A percentile compares a stretch with the other conserved stretches of the same genome.
These are phyloP conservation scores for Paspalum notatum DNA, from an alignment of 176 grass and related monocot species.

Conservation along the genomic window DNA sequence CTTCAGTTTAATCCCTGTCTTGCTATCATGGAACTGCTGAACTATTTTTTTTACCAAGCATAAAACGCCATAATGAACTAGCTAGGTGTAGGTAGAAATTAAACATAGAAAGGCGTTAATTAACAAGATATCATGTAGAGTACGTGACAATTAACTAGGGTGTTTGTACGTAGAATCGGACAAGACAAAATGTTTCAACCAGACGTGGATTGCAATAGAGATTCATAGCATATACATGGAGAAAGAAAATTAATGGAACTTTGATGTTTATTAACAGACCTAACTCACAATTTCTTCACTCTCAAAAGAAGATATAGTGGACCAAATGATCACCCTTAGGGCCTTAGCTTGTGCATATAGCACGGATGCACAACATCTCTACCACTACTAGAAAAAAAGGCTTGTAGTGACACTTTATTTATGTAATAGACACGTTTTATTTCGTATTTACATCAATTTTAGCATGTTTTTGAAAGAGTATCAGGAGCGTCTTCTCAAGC, in stretches of 20 bases:
- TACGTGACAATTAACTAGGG: neutral
- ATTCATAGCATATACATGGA: neutral
- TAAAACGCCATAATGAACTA: neutral
- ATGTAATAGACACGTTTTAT: too few species aligned
- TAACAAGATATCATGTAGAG: neutral
- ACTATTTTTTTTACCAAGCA: neutral
- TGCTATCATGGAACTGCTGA: neutral
- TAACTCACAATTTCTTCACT: neutral
- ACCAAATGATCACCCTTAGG: too few species aligned
- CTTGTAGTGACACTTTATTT: too few species aligned
- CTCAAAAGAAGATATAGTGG: neutral
- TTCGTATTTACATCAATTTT: too few species aligned
- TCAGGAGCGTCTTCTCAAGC: too few species aligned
- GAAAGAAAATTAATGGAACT: neutral
- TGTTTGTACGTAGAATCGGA: neutral
- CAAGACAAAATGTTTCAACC: neutral
- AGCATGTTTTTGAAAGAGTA: too few species aligned
- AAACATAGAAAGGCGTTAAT: neutral
- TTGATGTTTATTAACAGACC: neutral
- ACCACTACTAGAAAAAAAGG: too few species aligned
- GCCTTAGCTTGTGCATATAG: too few species aligned
- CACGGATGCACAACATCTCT: neutral
- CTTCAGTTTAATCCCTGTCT: neutral
- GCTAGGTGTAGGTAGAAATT: too few species aligned
- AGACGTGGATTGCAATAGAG: neutral